Evolutionary conservation across 768 basidiomycete species (phyloP), one percentile per base, ranked within the genome.

Genomic region (Daedaleopsis nitida): DNA sequence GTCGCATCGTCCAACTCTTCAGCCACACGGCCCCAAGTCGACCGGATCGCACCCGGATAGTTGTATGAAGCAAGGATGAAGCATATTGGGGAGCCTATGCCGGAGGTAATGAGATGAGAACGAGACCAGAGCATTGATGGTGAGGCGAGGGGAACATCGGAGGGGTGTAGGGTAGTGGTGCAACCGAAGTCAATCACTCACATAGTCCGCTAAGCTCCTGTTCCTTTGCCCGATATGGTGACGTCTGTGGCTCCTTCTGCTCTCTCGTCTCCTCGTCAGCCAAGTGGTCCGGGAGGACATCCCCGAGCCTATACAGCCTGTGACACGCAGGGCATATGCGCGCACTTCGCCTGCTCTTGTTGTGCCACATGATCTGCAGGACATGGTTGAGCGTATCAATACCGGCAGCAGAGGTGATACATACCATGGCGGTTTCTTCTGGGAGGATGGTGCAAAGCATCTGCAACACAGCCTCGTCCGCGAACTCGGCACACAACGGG

Each of bases 311-410:
- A 69, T 92, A 94, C 34, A 92, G 72, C 16, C 91, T 76, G 70
- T 86, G 83, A 68, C 92, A 94, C 0, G 89, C 83, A 2, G 92
- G 91, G 67, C 92, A 94, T 54, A 93, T 81, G 27, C 92, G 85
- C 56, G 86, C 82, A 11, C 78, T 81, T 6, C 80, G 72, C 2
- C 92, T 83, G 69, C 88, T 91, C 74, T 91, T 91, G 77, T 94
- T 94, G 68, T 93, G 92, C 91, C 91, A 93, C 13, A 92, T 66
- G 11, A 89, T 85, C 90, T 91, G 62, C 21, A 47, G 21, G 16
- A 5, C 0, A 13, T 17, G 21, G 10, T 49, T 19, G 10, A 49
- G 47, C 14, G 39, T 7, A 34, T 24, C 45, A 16, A 24, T 19
- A 5, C 12, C 3, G 35, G n/a, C 23, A 50, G 16, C 43, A 13